These are phyloP conservation scores for Boletus coccyginus DNA, from an alignment of 768 basidiomycete species.

Conservation along the genomic window DNA sequence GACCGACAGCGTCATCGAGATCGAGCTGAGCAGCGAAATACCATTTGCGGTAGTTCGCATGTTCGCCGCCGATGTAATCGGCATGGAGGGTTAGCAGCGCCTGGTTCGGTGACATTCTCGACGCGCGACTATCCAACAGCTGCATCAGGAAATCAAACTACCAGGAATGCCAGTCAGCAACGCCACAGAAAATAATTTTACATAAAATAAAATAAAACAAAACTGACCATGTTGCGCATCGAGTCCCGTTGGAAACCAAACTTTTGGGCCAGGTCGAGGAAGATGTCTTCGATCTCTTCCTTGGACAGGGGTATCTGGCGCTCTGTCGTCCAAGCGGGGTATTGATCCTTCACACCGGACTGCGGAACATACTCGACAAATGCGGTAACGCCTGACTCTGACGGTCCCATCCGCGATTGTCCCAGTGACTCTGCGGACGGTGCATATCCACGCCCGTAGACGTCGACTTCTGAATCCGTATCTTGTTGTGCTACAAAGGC, in stretches of 20 bases:
- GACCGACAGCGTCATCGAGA: conserved; percentile 95
- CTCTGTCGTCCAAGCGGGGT: conserved; percentile 92
- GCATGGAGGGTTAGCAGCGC: conserved; percentile 94
- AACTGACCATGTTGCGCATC: conserved; percentile 87
- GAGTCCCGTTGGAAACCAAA: conserved; percentile 97
- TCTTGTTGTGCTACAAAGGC: conserved; percentile 61
- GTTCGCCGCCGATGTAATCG: conserved; percentile 97
- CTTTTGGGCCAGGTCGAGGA: conserved; percentile 96
- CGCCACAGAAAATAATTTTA: background rate
- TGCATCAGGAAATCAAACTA: conserved; percentile 99
- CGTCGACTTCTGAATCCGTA: conserved; percentile 79
- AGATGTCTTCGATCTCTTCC: conserved; percentile 99
- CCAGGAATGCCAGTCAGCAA: conserved; percentile 6
- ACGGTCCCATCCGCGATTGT: conserved; percentile 54
- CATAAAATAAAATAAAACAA: conserved; percentile 13
- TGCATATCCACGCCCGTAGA: conserved; percentile 65
- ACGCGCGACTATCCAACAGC: conserved; percentile 92
- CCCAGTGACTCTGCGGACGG: conserved; percentile 76
- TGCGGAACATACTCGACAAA: conserved; percentile 61
- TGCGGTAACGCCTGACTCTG: conserved; percentile 69
- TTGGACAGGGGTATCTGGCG: conserved; percentile 95
- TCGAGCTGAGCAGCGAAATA: conserved; percentile 99
- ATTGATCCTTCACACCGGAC: conserved; percentile 70
- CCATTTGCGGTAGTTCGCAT: conserved; percentile 99
- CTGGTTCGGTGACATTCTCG: conserved; percentile 95